phyloP scores from a whole-genome alignment of 1,284 basidiomycete species.

The Puccinia coronata region DNA sequence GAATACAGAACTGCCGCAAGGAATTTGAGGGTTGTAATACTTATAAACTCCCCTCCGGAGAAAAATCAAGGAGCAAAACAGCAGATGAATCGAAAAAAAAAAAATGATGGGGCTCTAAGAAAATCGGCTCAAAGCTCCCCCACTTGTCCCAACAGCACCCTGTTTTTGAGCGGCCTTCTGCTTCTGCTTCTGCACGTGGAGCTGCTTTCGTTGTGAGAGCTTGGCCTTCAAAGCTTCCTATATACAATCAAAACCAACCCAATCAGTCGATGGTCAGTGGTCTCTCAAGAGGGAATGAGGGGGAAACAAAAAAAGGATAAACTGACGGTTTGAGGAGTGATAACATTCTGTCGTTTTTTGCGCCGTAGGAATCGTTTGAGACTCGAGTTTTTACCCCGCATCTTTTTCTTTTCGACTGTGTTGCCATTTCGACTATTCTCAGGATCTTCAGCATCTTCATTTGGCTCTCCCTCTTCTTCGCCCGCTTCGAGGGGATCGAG shows the following conservation, averaged over 20 bases:
- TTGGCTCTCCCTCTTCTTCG: conserved; percentile 63
- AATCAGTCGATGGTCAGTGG: background rate
- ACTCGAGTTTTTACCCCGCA: conserved; percentile 72
- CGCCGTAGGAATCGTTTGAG: conserved; percentile 73
- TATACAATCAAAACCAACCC: background rate
- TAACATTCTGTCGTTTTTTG: conserved; percentile 43
- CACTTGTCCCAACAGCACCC: background rate
- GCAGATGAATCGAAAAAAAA: background rate
- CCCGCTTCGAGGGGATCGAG: conserved; percentile 66
- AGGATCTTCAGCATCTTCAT: conserved; percentile 59
- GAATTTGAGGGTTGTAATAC: too few relatives aligned
- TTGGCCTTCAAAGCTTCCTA: conserved; percentile 29
- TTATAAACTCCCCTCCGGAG: too few relatives aligned
- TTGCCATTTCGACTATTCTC: conserved; percentile 58
- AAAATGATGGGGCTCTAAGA: background rate
- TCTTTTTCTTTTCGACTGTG: conserved; percentile 74
- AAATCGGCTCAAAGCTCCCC: conserved; percentile 27
- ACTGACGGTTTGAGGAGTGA: conserved; percentile 45
- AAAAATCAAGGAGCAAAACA: background rate
- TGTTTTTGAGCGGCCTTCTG: background rate
- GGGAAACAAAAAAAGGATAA: background rate
- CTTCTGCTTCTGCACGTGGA: conserved; percentile 4
- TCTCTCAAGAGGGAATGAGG: too few relatives aligned
- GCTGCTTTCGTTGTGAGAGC: conserved; percentile 15
- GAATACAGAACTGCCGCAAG: too few relatives aligned